These are phyloP conservation scores for Spergularia bocconei DNA, from an alignment of 148 eudicot species.

Conservation along the genomic window DNA sequence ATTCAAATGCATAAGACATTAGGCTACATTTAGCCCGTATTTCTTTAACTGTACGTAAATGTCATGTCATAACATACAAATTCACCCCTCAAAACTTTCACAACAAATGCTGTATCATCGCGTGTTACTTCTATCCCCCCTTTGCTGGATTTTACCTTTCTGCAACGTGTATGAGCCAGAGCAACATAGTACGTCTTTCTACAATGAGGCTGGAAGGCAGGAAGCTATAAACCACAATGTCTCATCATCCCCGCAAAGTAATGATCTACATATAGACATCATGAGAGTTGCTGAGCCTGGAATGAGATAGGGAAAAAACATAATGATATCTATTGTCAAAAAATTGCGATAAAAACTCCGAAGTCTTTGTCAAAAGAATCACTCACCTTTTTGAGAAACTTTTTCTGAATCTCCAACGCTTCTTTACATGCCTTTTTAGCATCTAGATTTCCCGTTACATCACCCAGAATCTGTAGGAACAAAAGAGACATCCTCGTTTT, in stretches of 20 bases:
- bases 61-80: background rate
- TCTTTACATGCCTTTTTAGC: slow-evolving; percentile 74
- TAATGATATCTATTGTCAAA: background rate
- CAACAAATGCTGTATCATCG: slow-evolving; percentile 1
- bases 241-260: background rate
- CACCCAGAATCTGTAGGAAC: slow-evolving; percentile 64
- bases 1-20: background rate
- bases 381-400: slow-evolving; percentile 68
- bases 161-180: background rate
- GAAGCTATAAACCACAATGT: background rate
- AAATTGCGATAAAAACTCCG: background rate
- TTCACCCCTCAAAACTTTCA: background rate
- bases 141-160: background rate
- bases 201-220: background rate
- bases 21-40: slow-evolving; percentile 12
- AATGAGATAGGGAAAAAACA: background rate
- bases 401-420: slow-evolving; percentile 75
- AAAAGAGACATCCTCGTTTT: no score
- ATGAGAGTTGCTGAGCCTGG: slow-evolving; percentile 30
- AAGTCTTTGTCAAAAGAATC: slow-evolving; percentile 2
- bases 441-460: slow-evolving; percentile 73
- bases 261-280: background rate
- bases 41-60: background rate
- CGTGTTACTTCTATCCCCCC: background rate
- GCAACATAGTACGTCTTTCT: background rate